phyloP scores from a whole-genome alignment of 148 eudicot genomes.

The Selenicereus undatus region DNA sequence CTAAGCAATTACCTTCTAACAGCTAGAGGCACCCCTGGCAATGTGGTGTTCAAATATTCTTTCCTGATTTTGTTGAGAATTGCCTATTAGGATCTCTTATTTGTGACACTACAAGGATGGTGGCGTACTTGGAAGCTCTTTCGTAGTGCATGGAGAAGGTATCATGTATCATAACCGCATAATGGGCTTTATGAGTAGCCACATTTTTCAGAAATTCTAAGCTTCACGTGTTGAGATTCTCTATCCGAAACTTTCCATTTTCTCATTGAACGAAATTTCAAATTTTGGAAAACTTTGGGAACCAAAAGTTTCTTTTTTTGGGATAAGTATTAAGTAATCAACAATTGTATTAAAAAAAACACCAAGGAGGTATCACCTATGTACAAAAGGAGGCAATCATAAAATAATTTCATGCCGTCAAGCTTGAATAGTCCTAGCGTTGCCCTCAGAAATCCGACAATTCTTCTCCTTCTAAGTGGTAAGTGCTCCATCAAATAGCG shows the following conservation, averaged over 20 bases:
- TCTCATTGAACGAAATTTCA: not conserved
- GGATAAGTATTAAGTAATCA: too few species aligned
- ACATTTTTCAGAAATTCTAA: not conserved
- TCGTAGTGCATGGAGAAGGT: not conserved
- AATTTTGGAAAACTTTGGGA: not conserved
- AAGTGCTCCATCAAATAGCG: too few species aligned
- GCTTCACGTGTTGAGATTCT: not conserved
- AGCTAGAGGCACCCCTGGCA: too few species aligned
- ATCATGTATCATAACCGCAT: not conserved
- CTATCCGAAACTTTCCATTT: not conserved
- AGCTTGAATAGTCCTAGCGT: too few species aligned
- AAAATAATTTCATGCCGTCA: too few species aligned
- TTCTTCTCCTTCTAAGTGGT: too few species aligned
- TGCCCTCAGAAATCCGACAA: too few species aligned
- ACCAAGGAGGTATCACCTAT: too few species aligned
- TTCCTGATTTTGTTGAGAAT: constrained; percentile 7
- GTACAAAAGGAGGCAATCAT: too few species aligned
- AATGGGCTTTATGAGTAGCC: not conserved
- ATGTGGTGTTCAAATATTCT: not conserved
- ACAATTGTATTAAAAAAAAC: too few species aligned
- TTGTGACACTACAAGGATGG: not conserved
- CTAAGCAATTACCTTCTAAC: too few species aligned
- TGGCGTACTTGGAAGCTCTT: not conserved
- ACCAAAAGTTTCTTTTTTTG: too few species aligned
- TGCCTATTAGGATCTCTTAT: not conserved